Base-by-base conservation (phyloP, 1,139 yeast genomes). In the Magnusiomyces suaveolens region DNA sequence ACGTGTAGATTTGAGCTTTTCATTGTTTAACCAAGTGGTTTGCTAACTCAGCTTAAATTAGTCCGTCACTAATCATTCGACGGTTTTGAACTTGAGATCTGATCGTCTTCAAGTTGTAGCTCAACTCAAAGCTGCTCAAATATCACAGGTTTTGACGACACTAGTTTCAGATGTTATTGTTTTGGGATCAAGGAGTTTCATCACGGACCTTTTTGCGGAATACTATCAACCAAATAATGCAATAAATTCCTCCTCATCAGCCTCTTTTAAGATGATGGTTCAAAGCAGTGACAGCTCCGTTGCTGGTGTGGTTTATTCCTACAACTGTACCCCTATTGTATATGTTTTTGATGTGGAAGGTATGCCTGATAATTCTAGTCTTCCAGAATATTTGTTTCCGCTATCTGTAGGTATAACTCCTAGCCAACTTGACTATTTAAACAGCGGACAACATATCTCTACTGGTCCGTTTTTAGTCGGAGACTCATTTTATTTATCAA, bases 61-160 rank as follows among this genome's bases (percentile, higher is more conserved):
- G 57, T 55, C 78, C 82, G 3, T 87, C 48, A 60, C 86, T 68
- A 87, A 85, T 65, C 80, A 88, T 20, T 68, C 73, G n/a, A 83
- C 83, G 58, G 79, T 84, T 59, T 76, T 82, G 52, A 71, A 77
- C 54, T 72, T 87, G 53, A 75, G 95, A 62, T 78, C 82, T 1
- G 89, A 86, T 57, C 76, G 92, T 58, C 72, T 89, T 36, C 81
- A 79, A 62, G 86, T 87, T 47, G 86, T 87, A 23, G 85, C 96
- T 3, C 88, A 87, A 64, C 73, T 88, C 59, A 87, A 87, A 66
- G 80, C 90, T 0, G 80, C 92, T 0, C 96, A 89, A 68, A 76
- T 88, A 21, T 75, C 78, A 53, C 96, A 87, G 68, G 79, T 81
- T 39, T 69, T 87, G 54, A 77, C 78, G 57, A 77, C 75, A 56